These are phyloP conservation scores for Pythium phragmitis DNA, from an alignment of 352 stramenopile genomes.

Conservation along the genomic window DNA sequence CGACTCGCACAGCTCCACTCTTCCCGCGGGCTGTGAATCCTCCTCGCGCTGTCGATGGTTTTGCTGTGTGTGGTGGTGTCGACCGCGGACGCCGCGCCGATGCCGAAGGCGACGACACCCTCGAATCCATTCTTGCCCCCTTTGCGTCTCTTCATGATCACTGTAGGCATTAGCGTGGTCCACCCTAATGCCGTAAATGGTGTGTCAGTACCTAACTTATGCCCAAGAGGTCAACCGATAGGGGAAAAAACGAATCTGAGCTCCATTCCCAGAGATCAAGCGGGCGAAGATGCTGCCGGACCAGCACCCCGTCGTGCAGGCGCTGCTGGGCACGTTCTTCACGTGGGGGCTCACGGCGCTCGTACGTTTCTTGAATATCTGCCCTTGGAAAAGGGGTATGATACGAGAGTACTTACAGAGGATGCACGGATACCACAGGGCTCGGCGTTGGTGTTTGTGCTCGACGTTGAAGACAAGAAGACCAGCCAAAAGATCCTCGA, in stretches of 20 bases:
- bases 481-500: constrained; percentile 83
- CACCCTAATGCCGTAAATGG: constrained; percentile 3
- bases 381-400: not conserved
- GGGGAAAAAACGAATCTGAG: not conserved
- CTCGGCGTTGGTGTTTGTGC: constrained; percentile 76
- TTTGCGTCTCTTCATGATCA: constrained; percentile 4
- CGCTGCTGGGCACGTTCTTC: constrained; percentile 77
- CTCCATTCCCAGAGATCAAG: not conserved
- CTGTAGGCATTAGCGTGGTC: constrained; percentile 1
- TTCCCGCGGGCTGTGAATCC: not conserved
- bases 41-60: constrained; percentile 1
- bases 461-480: constrained; percentile 75
- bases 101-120: not conserved
- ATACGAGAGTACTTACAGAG: not conserved
- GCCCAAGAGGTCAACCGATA: not conserved
- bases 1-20: not conserved
- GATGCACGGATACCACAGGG: constrained; percentile 30
- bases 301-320: constrained; percentile 72
- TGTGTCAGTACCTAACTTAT: constrained; percentile 3
- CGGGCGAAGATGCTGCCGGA: constrained; percentile 61
- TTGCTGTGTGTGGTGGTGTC: not conserved
- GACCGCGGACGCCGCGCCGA: not conserved
- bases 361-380: constrained; percentile 28
- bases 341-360: constrained; percentile 84
- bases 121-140: not conserved